Base-by-base conservation (phyloP, 2,329 filamentous ascomycete genomes). In the Ascochyta koolunga region DNA sequence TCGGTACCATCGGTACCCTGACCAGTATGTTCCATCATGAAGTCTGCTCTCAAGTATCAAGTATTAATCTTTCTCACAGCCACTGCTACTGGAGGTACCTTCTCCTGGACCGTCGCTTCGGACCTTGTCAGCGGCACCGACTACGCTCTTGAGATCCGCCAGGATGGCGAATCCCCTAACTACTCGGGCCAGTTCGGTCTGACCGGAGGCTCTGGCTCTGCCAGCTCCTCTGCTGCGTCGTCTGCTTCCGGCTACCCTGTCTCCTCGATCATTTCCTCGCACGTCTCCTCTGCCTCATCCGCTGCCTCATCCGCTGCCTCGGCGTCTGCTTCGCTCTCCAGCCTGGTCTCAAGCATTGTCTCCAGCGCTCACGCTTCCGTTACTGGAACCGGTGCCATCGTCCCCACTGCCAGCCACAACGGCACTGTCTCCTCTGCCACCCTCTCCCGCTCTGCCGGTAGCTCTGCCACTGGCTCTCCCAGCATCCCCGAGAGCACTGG, bases 61-160 rank as follows among this genome's bases (percentile, higher is more conserved):
- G 31, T 46, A 31, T 61, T 71, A 44, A 70, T 50, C 7, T 9
- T 16, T 15, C 9, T n/a, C 3, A 39, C 45, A 78, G 78, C 69
- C 33, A 56, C 74, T 48, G 80, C 77, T 21, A 76, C 71, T 42
- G 77, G 76, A 43, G 80, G 80, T 51, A 72, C 67, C 21, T 83
- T 76, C 76, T 75, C 73, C 50, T 87, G 82, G 82, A 82, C 76
- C 15, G 80, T 82, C 5, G 68, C 73, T 33, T 68, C 64, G 21
- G 69, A 64, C 33, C 74, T 86, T 24, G 62, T 70, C 38, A 70
- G 77, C 58, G 79, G 73, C 50, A 55, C 69, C 32, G 76, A 84
- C 74, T 87, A 87, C 66, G 84, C 85, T 49, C 79, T 87, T 53
- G 73, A 85, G 69, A 85, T 88, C 72, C 68, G 64, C 13, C 84